phyloP scores from a whole-genome alignment of 2,329 filamentous ascomycete genomes.

The Emergomyces africanus region DNA sequence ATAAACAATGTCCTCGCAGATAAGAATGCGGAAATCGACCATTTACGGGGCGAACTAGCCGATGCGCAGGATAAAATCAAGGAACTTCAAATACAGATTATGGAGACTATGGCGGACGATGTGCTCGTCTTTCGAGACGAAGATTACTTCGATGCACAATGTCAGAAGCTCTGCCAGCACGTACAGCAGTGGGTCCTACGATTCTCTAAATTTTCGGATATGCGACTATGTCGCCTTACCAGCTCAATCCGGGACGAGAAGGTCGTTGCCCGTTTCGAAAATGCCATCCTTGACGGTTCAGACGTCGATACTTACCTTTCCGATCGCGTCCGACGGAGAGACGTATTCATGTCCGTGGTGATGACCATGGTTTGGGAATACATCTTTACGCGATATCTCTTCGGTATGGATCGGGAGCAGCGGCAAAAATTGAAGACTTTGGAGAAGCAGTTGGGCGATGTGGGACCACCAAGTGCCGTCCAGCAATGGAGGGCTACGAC shows the following conservation, averaged over 20 bases:
- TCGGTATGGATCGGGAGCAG: constrained; percentile 97
- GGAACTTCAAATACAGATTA: constrained; percentile 46
- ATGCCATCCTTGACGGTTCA: constrained; percentile 83
- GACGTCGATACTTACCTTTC: constrained; percentile 80
- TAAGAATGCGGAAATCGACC: constrained; percentile 72
- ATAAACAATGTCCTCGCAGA: constrained; percentile 55
- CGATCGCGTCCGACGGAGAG: constrained; percentile 76
- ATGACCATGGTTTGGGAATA: constrained; percentile 99
- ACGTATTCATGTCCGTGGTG: constrained; percentile 96
- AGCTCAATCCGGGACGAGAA: constrained; percentile 82
- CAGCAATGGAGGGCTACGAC: constrained; percentile 96
- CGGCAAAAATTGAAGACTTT: constrained; percentile 93
- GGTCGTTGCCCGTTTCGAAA: constrained; percentile 86
- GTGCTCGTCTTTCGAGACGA: constrained; percentile 76
- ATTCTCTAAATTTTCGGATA: constrained; percentile 96
- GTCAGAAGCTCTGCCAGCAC: constrained; percentile 87
- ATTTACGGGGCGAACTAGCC: constrained; percentile 65
- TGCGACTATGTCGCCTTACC: constrained; percentile 71
- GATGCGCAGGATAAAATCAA: constrained; percentile 52
- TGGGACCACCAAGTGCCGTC: constrained; percentile 78
- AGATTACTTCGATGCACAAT: constrained; percentile 89
- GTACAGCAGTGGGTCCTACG: constrained; percentile 96
- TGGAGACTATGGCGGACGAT: constrained; percentile 49
- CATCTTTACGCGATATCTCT: constrained; percentile 93
- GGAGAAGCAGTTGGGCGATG: constrained; percentile 81